Evolutionary conservation across 768 basidiomycete species (phyloP), one percentile per base, ranked within the genome.

Genomic region (Hypsizygus marmoreus): DNA sequence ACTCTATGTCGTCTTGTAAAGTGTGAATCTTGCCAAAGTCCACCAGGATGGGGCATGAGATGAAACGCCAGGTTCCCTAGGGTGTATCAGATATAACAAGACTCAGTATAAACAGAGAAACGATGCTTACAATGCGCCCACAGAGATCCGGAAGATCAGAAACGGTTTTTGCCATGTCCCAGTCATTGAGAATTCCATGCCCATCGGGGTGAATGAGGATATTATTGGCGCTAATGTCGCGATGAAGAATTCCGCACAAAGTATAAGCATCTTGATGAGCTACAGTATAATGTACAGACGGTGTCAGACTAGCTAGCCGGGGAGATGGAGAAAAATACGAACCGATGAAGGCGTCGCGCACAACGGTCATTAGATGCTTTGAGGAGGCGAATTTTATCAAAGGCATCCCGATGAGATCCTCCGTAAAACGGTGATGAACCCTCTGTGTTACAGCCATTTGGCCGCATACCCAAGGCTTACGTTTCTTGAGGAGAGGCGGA

Each of bases 271-370:
- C 44, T 38, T 30, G 24, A 20, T 45, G 44, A 26, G 35, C 42
- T 43, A 25, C 12, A 16, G 12, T 14, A 2, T n/a, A n/a, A n/a
- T n/a, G n/a, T n/a, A n/a, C n/a, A n/a, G 25, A 14, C 10, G 29
- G 29, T 40, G 9, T 12, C 24, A 16, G 6, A 33, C 8, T 9
- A n/a, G 19, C n/a, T 13, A 4, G 5, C 9, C 19, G 11, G 14
- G 12, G 24, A 11, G 11, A 30, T n/a, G 7, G 43, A 28, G 10
- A n/a, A n/a, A n/a, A n/a, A n/a, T n/a, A 48, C 56, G 4, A 47
- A 58, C 60, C 58, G 32, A 53, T 26, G 30, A 55, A 55, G 2
- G 60, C 60, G 30, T 64, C 50, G 16, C 32, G 43, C 19, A 55
- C 32, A 17, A 34, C 53, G 13, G 40, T 26, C 20, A 60, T 22